Evolutionary conservation across 2,329 filamentous ascomycete genomes (phyloP).

Genomic region (Hyphodiscus sp.): DNA sequence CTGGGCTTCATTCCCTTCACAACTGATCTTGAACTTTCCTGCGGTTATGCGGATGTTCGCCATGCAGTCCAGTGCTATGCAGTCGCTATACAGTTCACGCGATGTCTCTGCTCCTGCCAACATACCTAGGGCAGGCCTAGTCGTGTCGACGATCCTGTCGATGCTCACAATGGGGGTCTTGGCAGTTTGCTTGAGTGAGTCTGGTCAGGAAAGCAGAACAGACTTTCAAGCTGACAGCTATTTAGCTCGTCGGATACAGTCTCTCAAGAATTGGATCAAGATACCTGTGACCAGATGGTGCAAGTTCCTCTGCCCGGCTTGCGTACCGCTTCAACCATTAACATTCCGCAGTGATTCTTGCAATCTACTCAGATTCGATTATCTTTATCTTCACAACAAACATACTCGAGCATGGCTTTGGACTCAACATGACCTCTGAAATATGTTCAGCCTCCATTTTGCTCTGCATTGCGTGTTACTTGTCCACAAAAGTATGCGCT

Average conservation of each 20-base stretch:
- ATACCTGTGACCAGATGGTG: conserved; percentile 18
- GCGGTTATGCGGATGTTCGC: too few relatives aligned
- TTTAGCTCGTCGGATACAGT: conserved; percentile 8
- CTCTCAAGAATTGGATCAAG: conserved; percentile 8
- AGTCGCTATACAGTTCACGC: too few relatives aligned
- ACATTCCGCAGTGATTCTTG: conserved; percentile 29
- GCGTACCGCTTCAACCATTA: neutral
- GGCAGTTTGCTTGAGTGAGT: conserved; percentile 15
- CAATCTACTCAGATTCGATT: conserved; percentile 53
- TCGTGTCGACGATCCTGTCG: conserved; percentile 11
- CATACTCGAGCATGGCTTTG: conserved; percentile 49
- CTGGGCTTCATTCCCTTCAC: too few relatives aligned
- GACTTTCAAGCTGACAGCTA: neutral
- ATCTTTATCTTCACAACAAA: conserved; percentile 52
- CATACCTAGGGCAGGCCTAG: conserved; percentile 29
- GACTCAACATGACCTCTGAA: conserved; percentile 42
- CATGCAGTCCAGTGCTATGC: too few relatives aligned
- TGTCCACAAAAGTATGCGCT: conserved; percentile 50
- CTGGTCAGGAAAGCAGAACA: neutral
- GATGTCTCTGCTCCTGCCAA: conserved; percentile 16
- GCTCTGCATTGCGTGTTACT: conserved; percentile 53
- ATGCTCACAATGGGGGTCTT: conserved; percentile 12
- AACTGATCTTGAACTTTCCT: too few relatives aligned
- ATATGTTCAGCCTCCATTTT: conserved; percentile 54
- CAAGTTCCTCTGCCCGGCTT: neutral